These are phyloP conservation scores for Cutaneotrichosporon cyanovorans DNA, from an alignment of 1,284 basidiomycete species.

Conservation along the genomic window DNA sequence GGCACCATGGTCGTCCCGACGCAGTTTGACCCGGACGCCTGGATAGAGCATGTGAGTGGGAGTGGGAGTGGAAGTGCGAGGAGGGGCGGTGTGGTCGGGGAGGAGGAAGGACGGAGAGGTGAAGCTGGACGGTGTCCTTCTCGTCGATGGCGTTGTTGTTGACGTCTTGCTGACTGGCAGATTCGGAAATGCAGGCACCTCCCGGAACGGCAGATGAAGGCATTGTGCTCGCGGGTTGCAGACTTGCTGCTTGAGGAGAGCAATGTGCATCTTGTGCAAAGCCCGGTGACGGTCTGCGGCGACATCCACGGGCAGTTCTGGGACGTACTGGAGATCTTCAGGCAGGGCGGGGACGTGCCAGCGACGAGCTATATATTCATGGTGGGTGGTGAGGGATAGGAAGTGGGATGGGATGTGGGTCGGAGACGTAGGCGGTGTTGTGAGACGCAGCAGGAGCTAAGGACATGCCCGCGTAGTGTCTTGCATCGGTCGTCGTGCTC, in stretches of 20 bases:
- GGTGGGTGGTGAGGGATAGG: conserved; percentile 34
- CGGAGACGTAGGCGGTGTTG: no score
- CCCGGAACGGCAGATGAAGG: conserved; percentile 84
- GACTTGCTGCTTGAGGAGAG: conserved; percentile 84
- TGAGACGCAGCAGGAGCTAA: neutral
- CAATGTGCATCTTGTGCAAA: conserved; percentile 87
- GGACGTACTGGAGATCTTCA: conserved; percentile 83
- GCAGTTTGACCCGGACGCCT: conserved; percentile 15
- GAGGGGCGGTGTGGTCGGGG: neutral
- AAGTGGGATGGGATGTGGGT: neutral
- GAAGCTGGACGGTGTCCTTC: neutral
- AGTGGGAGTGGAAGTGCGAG: neutral
- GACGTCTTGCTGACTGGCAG: conserved; percentile 34
- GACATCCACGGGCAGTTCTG: conserved; percentile 96
- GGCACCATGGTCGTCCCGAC: conserved; percentile 2
- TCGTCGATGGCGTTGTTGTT: neutral
- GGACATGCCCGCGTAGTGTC: no score
- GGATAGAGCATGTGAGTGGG: conserved; percentile 17
- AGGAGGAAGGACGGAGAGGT: neutral
- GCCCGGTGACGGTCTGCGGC: conserved; percentile 85
- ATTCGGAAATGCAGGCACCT: conserved; percentile 78
- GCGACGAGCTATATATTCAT: conserved; percentile 96
- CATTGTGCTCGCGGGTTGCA: conserved; percentile 77
- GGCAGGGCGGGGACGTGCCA: conserved; percentile 79
- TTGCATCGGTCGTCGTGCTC: neutral